Percentiles rank a stretch among this genome's conserved stretches.
Evolutionary conservation across 2,329 filamentous ascomycete species (phyloP).

Genomic region (Xylariales sp.): DNA sequence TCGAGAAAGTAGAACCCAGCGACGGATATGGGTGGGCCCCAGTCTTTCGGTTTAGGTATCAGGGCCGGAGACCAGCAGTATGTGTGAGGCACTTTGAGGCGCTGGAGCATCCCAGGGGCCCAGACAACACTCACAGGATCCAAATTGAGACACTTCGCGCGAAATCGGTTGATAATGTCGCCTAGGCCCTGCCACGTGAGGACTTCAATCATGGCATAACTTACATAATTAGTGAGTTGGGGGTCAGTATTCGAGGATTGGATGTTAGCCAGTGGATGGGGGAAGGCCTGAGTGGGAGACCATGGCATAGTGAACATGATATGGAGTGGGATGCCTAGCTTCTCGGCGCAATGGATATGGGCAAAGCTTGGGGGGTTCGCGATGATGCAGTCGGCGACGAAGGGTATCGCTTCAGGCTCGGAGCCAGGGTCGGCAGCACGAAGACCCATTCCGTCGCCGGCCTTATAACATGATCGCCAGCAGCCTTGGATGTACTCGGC

Average conservation of each 20-base stretch:
- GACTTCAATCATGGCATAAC: constrained; percentile 82
- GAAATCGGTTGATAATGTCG: constrained; percentile 85
- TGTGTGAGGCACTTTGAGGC: constrained; percentile 76
- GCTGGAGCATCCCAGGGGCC: constrained; percentile 74
- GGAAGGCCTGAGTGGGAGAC: constrained; percentile 80
- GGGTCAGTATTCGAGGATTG: constrained; percentile 66
- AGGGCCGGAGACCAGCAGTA: constrained; percentile 71
- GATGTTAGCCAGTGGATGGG: constrained; percentile 82
- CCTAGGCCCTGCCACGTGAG: constrained; percentile 91
- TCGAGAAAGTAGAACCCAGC: constrained; percentile 52
- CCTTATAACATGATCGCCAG: constrained; percentile 71
- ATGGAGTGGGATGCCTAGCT: constrained; percentile 59
- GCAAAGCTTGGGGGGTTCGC: constrained; percentile 65
- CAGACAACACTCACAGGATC: constrained; percentile 76
- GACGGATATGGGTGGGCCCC: constrained; percentile 48
- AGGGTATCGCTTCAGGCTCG: constrained; percentile 31
- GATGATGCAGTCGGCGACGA: constrained; percentile 28
- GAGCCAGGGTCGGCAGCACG: too few species aligned
- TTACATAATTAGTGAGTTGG: constrained; percentile 66
- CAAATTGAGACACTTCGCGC: constrained; percentile 64
- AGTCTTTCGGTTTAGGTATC: constrained; percentile 49
- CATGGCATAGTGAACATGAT: constrained; percentile 92
- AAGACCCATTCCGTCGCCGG: constrained; percentile 55
- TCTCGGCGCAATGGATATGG: constrained; percentile 61
- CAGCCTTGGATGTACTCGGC: constrained; percentile 65